phyloP scores from a whole-genome alignment of 805 yeast species.

The Sugiyamaella floridensis region DNA sequence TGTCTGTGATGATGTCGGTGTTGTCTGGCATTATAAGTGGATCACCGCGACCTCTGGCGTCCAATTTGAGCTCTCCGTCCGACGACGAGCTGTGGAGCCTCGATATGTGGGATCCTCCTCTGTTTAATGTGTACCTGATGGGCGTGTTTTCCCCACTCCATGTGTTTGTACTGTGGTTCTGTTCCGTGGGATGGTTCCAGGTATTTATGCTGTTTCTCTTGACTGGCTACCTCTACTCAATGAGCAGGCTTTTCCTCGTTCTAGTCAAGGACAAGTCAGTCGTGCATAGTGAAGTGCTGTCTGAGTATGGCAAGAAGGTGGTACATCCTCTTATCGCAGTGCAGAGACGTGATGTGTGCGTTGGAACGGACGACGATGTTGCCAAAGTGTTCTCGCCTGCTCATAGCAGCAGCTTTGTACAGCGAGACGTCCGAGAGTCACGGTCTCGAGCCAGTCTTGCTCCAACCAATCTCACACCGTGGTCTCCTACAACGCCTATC shows the following conservation, averaged over 20 bases:
- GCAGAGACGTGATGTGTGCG: slow-evolving; percentile 49
- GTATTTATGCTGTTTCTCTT: slow-evolving; percentile 34
- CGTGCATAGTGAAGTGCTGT: slow-evolving; percentile 50
- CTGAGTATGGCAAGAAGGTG: slow-evolving; percentile 56
- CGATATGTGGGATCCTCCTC: slow-evolving; percentile 61
- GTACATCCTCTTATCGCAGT: slow-evolving; percentile 52
- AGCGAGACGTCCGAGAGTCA: slow-evolving; percentile 19
- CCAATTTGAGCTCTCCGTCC: not conserved
- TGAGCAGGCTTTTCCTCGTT: slow-evolving; percentile 40
- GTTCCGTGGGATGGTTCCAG: slow-evolving; percentile 34
- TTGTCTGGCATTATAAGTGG: not conserved
- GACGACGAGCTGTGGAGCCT: slow-evolving; percentile 41
- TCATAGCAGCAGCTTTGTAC: slow-evolving; percentile 18
- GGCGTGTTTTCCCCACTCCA: slow-evolving; percentile 56
- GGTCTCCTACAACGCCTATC: not conserved
- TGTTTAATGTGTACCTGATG: slow-evolving; percentile 45
- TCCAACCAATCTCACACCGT: slow-evolving; percentile 8
- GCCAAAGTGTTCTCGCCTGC: slow-evolving; percentile 24
- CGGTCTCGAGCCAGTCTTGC: slow-evolving; percentile 4
- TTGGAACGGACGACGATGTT: slow-evolving; percentile 31
- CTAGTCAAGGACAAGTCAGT: slow-evolving; percentile 53
- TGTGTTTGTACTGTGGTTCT: slow-evolving; percentile 36
- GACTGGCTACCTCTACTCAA: slow-evolving; percentile 29
- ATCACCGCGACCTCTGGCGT: not conserved
- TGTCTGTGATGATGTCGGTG: not conserved